Percentiles rank a stretch among this genome's conserved stretches.
Evolutionary conservation across 495 filamentous ascomycete genomes (phyloP).

Genomic region (Lasiosphaeria miniovina): DNA sequence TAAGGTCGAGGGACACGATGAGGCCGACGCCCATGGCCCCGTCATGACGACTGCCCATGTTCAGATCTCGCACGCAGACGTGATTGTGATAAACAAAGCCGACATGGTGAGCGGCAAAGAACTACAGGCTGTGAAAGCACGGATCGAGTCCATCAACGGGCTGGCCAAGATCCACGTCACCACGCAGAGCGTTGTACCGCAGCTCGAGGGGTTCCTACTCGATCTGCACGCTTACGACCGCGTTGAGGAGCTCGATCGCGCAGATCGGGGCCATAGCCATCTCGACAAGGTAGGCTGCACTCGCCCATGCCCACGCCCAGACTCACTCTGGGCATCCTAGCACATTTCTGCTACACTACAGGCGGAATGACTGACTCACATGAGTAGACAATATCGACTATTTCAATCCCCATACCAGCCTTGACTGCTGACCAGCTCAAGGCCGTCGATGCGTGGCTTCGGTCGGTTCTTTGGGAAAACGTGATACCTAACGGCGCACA

Average conservation of each 20-base stretch:
- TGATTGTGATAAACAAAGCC: slow-evolving; percentile 90
- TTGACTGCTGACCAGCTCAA: slow-evolving; percentile 53
- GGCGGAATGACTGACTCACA: neutral
- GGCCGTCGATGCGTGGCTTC: slow-evolving; percentile 76
- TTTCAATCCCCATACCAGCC: slow-evolving; percentile 61
- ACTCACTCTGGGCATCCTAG: neutral
- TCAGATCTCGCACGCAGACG: slow-evolving; percentile 96
- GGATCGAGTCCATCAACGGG: slow-evolving; percentile 82
- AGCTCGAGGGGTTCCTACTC: slow-evolving; percentile 78
- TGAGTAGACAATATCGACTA: slow-evolving; percentile 78
- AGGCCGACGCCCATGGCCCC: slow-evolving; percentile 51
- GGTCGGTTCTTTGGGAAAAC: slow-evolving; percentile 78
- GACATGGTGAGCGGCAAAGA: slow-evolving; percentile 75
- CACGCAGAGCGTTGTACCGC: slow-evolving; percentile 70
- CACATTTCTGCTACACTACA: too few species aligned
- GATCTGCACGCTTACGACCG: slow-evolving; percentile 92
- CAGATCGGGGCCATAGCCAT: slow-evolving; percentile 68
- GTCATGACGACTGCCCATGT: slow-evolving; percentile 86
- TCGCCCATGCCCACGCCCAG: slow-evolving; percentile 6
- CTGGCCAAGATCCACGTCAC: slow-evolving; percentile 83
- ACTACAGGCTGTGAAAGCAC: slow-evolving; percentile 58
- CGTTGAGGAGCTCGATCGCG: slow-evolving; percentile 63
- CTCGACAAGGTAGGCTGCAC: slow-evolving; percentile 68
- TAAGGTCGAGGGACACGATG: slow-evolving; percentile 56
- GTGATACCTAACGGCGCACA: slow-evolving; percentile 49